Conservation (phyloP, 2,329 filamentous ascomycete species). For the Aspergillus ochraceus region DNA sequence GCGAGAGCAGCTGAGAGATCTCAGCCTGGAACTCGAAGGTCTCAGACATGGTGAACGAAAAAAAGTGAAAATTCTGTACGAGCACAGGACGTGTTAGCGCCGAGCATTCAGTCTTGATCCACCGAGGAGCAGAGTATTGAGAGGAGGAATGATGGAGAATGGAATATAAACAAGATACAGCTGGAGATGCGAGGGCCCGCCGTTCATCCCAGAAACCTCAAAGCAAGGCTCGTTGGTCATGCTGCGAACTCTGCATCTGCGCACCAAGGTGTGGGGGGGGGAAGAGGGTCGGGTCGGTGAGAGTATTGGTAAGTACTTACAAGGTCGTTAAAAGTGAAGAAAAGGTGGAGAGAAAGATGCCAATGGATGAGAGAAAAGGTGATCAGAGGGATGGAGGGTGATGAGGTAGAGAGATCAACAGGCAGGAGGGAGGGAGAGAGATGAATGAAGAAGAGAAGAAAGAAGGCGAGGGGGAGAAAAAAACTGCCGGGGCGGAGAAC, state of each 20-base stretch:
- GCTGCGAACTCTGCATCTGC: background rate
- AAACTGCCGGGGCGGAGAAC: slow-evolving; percentile 21
- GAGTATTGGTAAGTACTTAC: background rate
- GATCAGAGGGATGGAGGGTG: slow-evolving; percentile 18
- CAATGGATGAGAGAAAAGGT: slow-evolving; percentile 13
- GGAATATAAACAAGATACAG: background rate
- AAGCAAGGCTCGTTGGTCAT: too few species aligned
- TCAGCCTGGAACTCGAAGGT: slow-evolving; percentile 99
- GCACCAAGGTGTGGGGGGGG: background rate
- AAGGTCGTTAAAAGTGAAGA: background rate
- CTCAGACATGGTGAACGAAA: slow-evolving; percentile 72
- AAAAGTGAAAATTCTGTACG: slow-evolving; percentile 16
- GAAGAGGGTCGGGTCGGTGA: background rate
- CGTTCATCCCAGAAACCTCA: background rate
- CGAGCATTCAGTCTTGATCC: background rate
- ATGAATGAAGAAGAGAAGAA: slow-evolving; percentile 10
- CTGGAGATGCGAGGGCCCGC: background rate
- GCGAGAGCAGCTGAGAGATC: slow-evolving; percentile 99
- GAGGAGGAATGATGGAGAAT: background rate
- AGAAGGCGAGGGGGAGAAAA: slow-evolving; percentile 13
- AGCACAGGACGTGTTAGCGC: background rate
- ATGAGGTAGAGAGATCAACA: slow-evolving; percentile 7
- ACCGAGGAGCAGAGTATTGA: background rate
- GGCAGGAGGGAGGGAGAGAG: slow-evolving; percentile 13
- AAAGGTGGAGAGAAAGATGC: slow-evolving; percentile 8